Evolutionary conservation across 371 early-diverging fungal genomes (phyloP).

Genomic region (Rhizopus sp.): DNA sequence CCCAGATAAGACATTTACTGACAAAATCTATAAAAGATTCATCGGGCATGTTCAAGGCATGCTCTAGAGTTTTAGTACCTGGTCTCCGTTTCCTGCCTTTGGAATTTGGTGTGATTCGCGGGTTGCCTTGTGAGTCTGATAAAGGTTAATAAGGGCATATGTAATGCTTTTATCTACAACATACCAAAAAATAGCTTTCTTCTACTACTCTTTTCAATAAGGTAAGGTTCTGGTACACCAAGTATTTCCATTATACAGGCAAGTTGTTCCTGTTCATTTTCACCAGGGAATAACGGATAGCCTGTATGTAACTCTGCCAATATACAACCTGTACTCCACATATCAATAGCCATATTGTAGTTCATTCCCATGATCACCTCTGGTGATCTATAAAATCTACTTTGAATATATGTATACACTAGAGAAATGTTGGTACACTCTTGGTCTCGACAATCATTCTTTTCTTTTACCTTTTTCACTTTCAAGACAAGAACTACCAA

Average conservation of each 20-base stretch:
- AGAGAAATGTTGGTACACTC: conserved; percentile 35
- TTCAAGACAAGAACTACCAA: conserved; percentile 85
- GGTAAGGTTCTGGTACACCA: conserved; percentile 76
- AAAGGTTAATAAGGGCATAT: conserved; percentile 29
- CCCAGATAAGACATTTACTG: conserved; percentile 82
- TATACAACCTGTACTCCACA: conserved; percentile 99
- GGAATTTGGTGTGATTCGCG: conserved; percentile 74
- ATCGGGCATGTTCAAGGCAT: conserved; percentile 71
- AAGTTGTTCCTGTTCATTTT: conserved; percentile 93
- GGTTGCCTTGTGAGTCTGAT: conserved; percentile 64
- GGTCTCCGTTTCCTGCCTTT: conserved; percentile 87
- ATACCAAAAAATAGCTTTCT: conserved; percentile 83
- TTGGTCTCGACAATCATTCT: not conserved
- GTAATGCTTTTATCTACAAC: conserved; percentile 42
- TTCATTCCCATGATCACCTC: conserved; percentile 88
- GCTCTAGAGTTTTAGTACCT: conserved; percentile 69
- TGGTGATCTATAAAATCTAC: conserved; percentile 96
- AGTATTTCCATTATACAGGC: conserved; percentile 89
- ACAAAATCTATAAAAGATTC: conserved; percentile 82
- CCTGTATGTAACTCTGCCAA: conserved; percentile 91
- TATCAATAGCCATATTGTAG: conserved; percentile 92
- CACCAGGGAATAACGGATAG: conserved; percentile 93
- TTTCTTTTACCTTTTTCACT: conserved; percentile 49
- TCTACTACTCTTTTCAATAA: conserved; percentile 75
- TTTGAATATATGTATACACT: conserved; percentile 95